Evolutionary conservation across 805 yeast genomes (phyloP).

Genomic region (Lachancea cidri): DNA sequence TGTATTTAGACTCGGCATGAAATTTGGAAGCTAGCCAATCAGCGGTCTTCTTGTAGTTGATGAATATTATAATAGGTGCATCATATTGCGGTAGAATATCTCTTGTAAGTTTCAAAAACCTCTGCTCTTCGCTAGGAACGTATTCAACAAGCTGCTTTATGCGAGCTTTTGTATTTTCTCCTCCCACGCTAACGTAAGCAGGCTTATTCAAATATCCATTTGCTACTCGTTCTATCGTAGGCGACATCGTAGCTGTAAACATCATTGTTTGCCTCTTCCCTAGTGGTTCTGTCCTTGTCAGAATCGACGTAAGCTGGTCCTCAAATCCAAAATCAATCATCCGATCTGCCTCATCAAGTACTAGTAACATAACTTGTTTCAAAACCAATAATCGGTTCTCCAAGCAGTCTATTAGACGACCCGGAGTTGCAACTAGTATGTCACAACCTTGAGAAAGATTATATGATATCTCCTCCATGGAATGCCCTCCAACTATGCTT

Average conservation of each 20-base stretch:
- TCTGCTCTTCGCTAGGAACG: constrained; percentile 39
- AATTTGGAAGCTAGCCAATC: constrained; percentile 59
- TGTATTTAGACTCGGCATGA: constrained; percentile 37
- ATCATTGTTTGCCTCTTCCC: constrained; percentile 58
- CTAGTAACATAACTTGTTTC: constrained; percentile 57
- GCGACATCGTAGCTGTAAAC: constrained; percentile 94
- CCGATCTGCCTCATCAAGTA: constrained; percentile 91
- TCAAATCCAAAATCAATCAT: constrained; percentile 96
- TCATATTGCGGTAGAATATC: constrained; percentile 22
- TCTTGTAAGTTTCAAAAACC: constrained; percentile 34
- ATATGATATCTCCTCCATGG: constrained; percentile 64
- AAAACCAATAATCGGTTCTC: constrained; percentile 61
- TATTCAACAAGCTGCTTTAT: constrained; percentile 67
- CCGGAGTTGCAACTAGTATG: constrained; percentile 90
- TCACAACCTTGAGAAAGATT: constrained; percentile 61
- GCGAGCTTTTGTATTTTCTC: constrained; percentile 49
- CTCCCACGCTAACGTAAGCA: constrained; percentile 61
- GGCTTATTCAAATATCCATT: constrained; percentile 58
- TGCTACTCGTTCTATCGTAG: constrained; percentile 62
- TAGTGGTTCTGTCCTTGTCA: constrained; percentile 46
- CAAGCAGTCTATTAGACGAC: constrained; percentile 76
- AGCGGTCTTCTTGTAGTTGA: constrained; percentile 68
- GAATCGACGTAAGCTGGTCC: constrained; percentile 60
- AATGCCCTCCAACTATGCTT: constrained; percentile 86
- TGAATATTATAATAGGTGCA: constrained; percentile 75